Conservation (phyloP, 495 filamentous ascomycete species). For the Podospora didyma region DNA sequence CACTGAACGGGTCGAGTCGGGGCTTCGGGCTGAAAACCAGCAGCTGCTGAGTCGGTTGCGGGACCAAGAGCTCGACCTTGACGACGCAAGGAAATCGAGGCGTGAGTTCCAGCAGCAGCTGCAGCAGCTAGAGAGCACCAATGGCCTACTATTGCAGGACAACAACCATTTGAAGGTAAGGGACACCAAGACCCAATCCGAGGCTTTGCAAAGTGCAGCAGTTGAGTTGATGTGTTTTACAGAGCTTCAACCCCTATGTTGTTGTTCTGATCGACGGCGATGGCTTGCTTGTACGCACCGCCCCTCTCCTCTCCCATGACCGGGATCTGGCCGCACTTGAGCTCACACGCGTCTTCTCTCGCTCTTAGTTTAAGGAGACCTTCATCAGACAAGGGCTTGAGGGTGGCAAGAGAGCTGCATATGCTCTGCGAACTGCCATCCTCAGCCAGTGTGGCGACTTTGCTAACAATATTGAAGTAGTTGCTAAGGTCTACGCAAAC, state of each 20-base stretch:
- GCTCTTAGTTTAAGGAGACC: slow-evolving; percentile 58
- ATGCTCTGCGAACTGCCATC: slow-evolving; percentile 54
- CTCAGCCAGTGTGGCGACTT: slow-evolving; percentile 41
- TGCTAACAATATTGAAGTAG: slow-evolving; percentile 52
- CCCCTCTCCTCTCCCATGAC: neutral
- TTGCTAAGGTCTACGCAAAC: slow-evolving; percentile 68
- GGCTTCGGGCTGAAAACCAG: slow-evolving; percentile 34
- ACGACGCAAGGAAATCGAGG: slow-evolving; percentile 33
- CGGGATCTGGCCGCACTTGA: slow-evolving; percentile 5
- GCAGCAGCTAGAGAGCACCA: slow-evolving; percentile 24
- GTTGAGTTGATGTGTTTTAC: slow-evolving; percentile 20
- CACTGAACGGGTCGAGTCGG: slow-evolving; percentile 29
- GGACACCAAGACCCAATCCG: neutral
- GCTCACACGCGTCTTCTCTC: neutral
- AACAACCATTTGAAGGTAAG: slow-evolving; percentile 37
- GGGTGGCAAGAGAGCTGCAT: slow-evolving; percentile 69
- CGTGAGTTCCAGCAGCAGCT: slow-evolving; percentile 43
- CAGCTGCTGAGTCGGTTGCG: slow-evolving; percentile 27
- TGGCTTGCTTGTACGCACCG: slow-evolving; percentile 58
- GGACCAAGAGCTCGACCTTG: slow-evolving; percentile 40
- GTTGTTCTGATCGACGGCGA: slow-evolving; percentile 75
- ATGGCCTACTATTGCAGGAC: slow-evolving; percentile 25
- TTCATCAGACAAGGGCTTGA: slow-evolving; percentile 59
- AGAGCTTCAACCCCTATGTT: slow-evolving; percentile 75
- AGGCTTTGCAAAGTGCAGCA: neutral